Conservation (phyloP, 163 green algal species). For the Prototheca wickerhamii region DNA sequence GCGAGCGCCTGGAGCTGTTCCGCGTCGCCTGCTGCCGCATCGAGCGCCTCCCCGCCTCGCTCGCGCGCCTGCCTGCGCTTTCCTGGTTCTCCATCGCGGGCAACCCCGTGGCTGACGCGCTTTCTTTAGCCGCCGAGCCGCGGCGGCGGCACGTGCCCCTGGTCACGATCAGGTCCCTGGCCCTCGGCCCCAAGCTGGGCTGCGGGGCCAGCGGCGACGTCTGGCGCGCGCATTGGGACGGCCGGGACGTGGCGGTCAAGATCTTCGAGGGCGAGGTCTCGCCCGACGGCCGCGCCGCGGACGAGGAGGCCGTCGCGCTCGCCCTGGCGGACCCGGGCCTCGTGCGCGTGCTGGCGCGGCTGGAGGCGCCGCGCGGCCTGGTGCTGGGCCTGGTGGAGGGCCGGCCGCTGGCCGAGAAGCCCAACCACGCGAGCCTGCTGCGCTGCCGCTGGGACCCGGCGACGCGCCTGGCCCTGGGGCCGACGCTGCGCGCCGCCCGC, state of each 20-base stretch:
- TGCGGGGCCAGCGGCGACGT: conserved; percentile 49
- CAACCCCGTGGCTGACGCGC: conserved; percentile 34
- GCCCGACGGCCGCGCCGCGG: conserved; percentile 51
- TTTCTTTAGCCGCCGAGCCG: conserved; percentile 4
- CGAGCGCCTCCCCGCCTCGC: conserved; percentile 21
- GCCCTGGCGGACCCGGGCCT: conserved; percentile 34
- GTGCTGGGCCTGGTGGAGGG: conserved; percentile 41
- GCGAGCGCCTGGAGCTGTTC: conserved; percentile 47
- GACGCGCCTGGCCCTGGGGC: conserved; percentile 16
- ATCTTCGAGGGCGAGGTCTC: conserved; percentile 52
- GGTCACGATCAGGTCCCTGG: conserved; percentile 9
- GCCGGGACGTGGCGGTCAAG: conserved; percentile 37
- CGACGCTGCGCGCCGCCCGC: conserved; percentile 24
- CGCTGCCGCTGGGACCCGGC: conserved; percentile 44
- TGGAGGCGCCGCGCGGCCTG: conserved; percentile 36
- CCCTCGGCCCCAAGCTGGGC: conserved; percentile 31
- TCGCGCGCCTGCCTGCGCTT: conserved; percentile 27
- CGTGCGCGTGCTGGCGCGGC: conserved; percentile 29
- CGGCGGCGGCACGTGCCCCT: neutral
- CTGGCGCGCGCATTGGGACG: conserved; percentile 22
- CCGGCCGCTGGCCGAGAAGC: conserved; percentile 39
- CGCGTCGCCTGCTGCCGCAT: conserved; percentile 47
- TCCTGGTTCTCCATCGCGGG: conserved; percentile 52
- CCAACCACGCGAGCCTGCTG: conserved; percentile 45
- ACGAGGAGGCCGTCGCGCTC: conserved; percentile 49